Conservation (phyloP, 495 filamentous ascomycete genomes). For the Choiromyces venosus region DNA sequence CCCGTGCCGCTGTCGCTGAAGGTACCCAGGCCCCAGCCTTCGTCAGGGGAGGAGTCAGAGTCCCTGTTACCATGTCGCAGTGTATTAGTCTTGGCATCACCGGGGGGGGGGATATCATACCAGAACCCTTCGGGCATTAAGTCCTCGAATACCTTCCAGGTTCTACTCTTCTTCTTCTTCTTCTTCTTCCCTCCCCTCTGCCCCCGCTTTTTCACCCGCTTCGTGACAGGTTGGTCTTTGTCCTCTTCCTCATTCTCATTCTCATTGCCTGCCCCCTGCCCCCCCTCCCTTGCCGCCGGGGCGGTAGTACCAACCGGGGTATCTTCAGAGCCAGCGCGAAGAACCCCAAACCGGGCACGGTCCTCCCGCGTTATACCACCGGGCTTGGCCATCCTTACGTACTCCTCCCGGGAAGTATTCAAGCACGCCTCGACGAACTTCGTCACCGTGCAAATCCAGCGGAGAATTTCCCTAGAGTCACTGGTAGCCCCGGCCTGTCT, state of each 20-base stretch:
- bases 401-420: not conserved
- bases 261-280: not conserved
- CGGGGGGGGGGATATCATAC: not conserved
- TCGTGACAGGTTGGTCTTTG: too few relatives aligned
- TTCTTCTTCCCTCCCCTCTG: not conserved
- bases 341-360: not conserved
- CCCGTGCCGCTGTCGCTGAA: not conserved
- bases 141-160: not conserved
- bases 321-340: not conserved
- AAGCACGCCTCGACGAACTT: constrained; percentile 7
- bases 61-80: not conserved
- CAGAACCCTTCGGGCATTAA: not conserved
- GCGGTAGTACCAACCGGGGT: not conserved
- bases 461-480: not conserved
- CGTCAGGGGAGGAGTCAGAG: not conserved
- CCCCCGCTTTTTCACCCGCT: not conserved
- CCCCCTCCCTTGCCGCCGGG: not conserved
- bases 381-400: not conserved
- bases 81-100: not conserved
- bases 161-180: not conserved
- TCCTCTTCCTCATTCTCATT: not conserved
- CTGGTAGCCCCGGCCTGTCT: constrained; percentile 10
- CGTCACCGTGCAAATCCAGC: constrained; percentile 10
- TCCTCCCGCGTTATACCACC: not conserved
- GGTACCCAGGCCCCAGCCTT: not conserved